These are phyloP conservation scores for Ceriops decandra DNA, from an alignment of 345 rosid genomes.

Conservation along the genomic window DNA sequence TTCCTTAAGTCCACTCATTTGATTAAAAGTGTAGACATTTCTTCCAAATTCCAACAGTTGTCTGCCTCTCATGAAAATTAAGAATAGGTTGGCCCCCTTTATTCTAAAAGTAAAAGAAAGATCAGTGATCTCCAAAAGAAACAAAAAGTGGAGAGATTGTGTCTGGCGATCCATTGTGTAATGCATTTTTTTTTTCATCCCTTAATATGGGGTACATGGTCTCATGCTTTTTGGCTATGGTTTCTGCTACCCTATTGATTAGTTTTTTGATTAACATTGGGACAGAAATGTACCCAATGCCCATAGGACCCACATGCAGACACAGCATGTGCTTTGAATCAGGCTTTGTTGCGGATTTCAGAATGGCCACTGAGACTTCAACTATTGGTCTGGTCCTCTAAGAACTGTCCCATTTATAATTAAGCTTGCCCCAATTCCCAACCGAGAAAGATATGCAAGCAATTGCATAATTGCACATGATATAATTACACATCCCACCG, in stretches of 20 bases:
- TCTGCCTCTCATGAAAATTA: slow-evolving; percentile 8
- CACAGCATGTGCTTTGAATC: slow-evolving; percentile 32
- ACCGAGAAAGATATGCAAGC: neutral
- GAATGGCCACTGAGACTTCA: slow-evolving; percentile 20
- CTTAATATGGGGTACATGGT: neutral
- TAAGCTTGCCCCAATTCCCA: neutral
- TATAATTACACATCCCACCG: too few relatives aligned
- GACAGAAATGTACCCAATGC: slow-evolving; percentile 2
- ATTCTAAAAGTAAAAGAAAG: slow-evolving; percentile 15
- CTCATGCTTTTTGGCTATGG: neutral
- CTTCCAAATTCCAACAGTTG: too few relatives aligned
- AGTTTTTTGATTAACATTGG: slow-evolving; percentile 1
- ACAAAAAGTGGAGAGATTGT: slow-evolving; percentile 1
- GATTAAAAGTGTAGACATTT: too few relatives aligned
- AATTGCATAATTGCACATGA: too few relatives aligned
- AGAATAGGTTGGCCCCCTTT: neutral
- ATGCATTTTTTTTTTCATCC: neutral
- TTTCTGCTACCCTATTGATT: slow-evolving; percentile 8
- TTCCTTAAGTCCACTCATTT: too few relatives aligned
- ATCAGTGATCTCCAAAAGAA: slow-evolving; percentile 5
- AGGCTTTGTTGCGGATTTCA: slow-evolving; percentile 35
- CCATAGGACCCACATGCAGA: slow-evolving; percentile 25
- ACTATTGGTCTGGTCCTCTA: neutral
- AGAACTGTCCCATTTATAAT: neutral
- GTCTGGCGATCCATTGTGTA: neutral